Conservation (phyloP, 2,329 filamentous ascomycete species). For the Neonectria coccinea region DNA sequence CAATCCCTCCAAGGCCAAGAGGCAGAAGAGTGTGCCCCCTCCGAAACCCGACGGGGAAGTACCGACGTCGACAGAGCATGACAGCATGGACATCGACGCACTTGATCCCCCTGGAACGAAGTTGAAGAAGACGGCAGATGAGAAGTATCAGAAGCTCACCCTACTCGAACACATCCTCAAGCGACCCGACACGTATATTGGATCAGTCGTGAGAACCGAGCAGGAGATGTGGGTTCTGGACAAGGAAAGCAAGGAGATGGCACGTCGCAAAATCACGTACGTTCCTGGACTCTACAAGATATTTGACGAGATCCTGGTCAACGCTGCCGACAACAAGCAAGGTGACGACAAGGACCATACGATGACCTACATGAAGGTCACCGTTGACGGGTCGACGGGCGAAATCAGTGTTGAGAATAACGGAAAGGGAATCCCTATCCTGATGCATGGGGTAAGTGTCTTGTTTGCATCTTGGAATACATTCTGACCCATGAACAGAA, state of each 20-base stretch:
- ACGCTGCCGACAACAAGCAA: conserved; percentile 98
- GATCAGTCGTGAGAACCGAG: conserved; percentile 87
- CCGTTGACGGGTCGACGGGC: conserved; percentile 81
- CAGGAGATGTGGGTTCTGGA: conserved; percentile 98
- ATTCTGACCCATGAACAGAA: conserved; percentile 59
- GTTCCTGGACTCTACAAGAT: conserved; percentile 99
- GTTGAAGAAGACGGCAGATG: conserved; percentile 72
- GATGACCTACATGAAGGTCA: conserved; percentile 91
- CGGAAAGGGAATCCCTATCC: conserved; percentile 92
- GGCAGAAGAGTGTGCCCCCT: conserved; percentile 78
- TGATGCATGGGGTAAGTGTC: conserved; percentile 73
- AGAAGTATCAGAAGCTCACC: conserved; percentile 92
- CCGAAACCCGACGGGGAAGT: conserved; percentile 75
- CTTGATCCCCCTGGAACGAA: conserved; percentile 50
- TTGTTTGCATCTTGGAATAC: too few species aligned
- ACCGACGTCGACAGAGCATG: conserved; percentile 81
- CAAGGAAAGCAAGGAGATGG: conserved; percentile 84
- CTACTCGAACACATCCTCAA: conserved; percentile 97
- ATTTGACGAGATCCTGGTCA: conserved; percentile 98
- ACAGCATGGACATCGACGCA: conserved; percentile 71
- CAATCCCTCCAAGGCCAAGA: conserved; percentile 85
- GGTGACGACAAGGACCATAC: conserved; percentile 68
- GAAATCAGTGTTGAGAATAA: conserved; percentile 97
- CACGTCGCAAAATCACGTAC: conserved; percentile 83
- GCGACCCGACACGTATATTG: conserved; percentile 98